Percentiles rank a stretch among this genome's conserved stretches.
Evolutionary conservation across 1,284 basidiomycete genomes (phyloP).

Genomic region (Stereum hirsutum): DNA sequence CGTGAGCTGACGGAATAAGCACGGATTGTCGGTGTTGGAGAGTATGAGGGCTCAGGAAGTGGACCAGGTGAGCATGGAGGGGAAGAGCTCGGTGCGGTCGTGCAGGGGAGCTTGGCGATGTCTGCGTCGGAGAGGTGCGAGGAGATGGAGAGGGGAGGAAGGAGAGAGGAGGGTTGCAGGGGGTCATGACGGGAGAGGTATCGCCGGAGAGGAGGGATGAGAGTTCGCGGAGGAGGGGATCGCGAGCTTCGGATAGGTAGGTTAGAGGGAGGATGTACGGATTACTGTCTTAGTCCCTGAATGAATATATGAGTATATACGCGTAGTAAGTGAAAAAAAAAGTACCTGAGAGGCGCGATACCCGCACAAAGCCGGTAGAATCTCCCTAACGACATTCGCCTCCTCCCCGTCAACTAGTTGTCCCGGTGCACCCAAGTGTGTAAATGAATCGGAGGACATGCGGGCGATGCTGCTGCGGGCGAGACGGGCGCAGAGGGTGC

Average conservation of each 20-base stretch:
- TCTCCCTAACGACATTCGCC: constrained; percentile 48
- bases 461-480: constrained; percentile 54
- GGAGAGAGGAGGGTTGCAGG: constrained; percentile 51
- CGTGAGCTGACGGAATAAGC: too few species aligned
- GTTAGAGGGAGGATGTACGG: constrained; percentile 45
- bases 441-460: constrained; percentile 41
- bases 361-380: constrained; percentile 43
- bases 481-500: constrained; percentile 48
- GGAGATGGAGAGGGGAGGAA: constrained; percentile 47
- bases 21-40: constrained; percentile 15
- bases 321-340: not conserved
- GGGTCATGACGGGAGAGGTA: constrained; percentile 34
- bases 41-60: constrained; percentile 47
- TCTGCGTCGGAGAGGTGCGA: constrained; percentile 56
- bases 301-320: constrained; percentile 3
- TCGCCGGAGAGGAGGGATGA: constrained; percentile 54
- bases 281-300: constrained; percentile 43
- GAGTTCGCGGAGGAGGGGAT: constrained; percentile 47
- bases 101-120: constrained; percentile 50
- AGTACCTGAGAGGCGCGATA: constrained; percentile 39
- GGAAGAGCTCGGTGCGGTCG: too few species aligned
- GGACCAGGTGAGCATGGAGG: constrained; percentile 18
- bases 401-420: constrained; percentile 36
- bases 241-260: constrained; percentile 39
- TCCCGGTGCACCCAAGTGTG: constrained; percentile 47